Evolutionary conservation across 257 asterid species (phyloP), one percentile per base, ranked within the genome.

Genomic region (Gardenia jasminoides): DNA sequence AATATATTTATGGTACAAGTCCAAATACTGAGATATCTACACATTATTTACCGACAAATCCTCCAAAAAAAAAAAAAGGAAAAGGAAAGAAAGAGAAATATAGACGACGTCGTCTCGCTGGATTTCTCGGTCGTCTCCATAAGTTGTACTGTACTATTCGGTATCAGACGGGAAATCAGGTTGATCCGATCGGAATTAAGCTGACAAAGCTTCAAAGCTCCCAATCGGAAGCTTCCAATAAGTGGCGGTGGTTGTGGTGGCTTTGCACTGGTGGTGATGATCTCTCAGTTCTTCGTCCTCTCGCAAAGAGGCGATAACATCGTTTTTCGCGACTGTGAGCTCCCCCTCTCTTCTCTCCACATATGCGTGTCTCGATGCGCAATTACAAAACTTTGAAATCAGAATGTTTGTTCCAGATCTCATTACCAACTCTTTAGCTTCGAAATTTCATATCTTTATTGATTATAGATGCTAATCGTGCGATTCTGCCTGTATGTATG

Each of bases 261-360:
- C 58, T 6, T 17, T 28, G 67, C 61, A 39, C 54, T 6, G 20
- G 48, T 72, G 31, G 64, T 67, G 50, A 93, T 96, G 97, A 93
- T 96, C 84, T 96, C 99, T 54, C 99, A 96, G 86, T 93, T 96
- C 89, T 96, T 96, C 80, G 97, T 96, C 67, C 99, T 96, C 76
- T 96, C 99, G 12, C 99, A 93, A 84, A 91, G 98, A 84, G 98
- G 98, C 89, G 99, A 96, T 67, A 96, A 92, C 88, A 96, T 96
- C 91, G 97, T 96, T 76, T 93, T 96, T 76, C 95, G 99, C 50
- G 99, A 96, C 81, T 96, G 99, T 96, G 66, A 47, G 91, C 73
- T 13, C 11, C 78, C 3, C 47, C 12, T 41, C 50, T 19, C 22
- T 39, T 81, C 82, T 43, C 69, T 48, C 9, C 58, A 22, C 48